Evolutionary conservation across 176 grass and related monocot species (phyloP), one percentile per base, ranked within the genome.

Genomic region (Aegilops umbellulata): DNA sequence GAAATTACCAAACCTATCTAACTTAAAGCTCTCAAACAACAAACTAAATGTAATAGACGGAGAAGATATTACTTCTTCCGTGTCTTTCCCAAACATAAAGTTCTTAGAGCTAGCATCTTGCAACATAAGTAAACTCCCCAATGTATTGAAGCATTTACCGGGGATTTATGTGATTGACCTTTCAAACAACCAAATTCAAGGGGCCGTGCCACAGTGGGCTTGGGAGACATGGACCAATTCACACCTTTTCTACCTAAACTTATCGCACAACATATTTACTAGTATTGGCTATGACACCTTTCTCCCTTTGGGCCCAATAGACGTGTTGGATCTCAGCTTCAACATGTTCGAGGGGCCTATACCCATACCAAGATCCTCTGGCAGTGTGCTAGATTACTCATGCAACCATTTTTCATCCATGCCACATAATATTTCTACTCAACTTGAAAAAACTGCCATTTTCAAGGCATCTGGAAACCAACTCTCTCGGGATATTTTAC

Each of bases 171-270:
- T 0, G 13, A 65, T 95, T 24, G 94, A 93, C 63, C 86, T 95
- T 60, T 95, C 94, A 25, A 73, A 80, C 36, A 95, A 95, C n/a
- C 69, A 85, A 26, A 91, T 95, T n/a, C 17, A 70, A 9, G 87
- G 81, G 41, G 9, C 10, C 4, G 65, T 95, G 82, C 91, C 94
- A 14, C 26, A 6, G 2, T 95, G 91, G 91, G 72, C 82, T 68
- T 89, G 83, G 86, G 77, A 67, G 19, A 90, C 55, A 1, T 77
- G 68, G 51, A 35, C 49, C 14, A 5, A 60, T 41, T 84, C 36
- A 1, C 8, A 15, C 1, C 60, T 74, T 27, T 83, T 10, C 32
- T 36, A 83, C 23, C 69, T 95, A 26, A 90, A 95, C 58, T 51
- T 95, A 17, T 92, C 94, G 55, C 53, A 77, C 24, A 95, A 95